phyloP scores from a whole-genome alignment of 768 basidiomycete species.

The Mycena leptocephala region DNA sequence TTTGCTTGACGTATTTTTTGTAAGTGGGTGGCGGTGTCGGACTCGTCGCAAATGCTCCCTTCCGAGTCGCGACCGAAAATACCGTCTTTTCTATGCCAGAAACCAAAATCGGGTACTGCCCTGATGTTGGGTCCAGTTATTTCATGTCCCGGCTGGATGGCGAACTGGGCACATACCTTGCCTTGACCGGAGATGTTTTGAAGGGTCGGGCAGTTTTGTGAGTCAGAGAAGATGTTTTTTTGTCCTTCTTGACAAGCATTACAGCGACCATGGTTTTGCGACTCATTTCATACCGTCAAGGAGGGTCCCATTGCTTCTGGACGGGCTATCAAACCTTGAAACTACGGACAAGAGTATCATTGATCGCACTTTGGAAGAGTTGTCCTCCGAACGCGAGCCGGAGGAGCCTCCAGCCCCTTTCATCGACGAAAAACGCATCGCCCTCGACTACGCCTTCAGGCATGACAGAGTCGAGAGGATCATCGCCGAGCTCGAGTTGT shows the following conservation, averaged over 20 bases:
- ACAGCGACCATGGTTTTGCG: constrained; percentile 92
- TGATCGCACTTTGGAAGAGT: constrained; percentile 75
- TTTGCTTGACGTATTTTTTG: constrained; percentile 17
- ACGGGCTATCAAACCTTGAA: constrained; percentile 75
- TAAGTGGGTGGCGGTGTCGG: constrained; percentile 98
- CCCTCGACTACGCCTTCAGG: constrained; percentile 87
- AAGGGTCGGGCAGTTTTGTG: constrained; percentile 90
- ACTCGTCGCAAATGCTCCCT: constrained; percentile 85
- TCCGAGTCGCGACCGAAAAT: constrained; percentile 95
- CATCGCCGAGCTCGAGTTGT: constrained; percentile 67
- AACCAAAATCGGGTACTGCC: constrained; percentile 91
- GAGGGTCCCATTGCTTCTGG: constrained; percentile 79
- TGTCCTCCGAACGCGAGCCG: constrained; percentile 80
- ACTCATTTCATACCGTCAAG: constrained; percentile 93
- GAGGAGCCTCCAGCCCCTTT: constrained; percentile 70
- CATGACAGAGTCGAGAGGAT: constrained; percentile 83
- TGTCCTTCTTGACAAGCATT: constrained; percentile 19
- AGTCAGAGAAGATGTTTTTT: constrained; percentile 50
- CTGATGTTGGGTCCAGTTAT: constrained; percentile 94
- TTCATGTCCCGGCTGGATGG: constrained; percentile 95
- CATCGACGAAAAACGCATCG: constrained; percentile 76
- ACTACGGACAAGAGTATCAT: constrained; percentile 56
- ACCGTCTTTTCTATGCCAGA: constrained; percentile 98
- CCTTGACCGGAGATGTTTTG: constrained; percentile 82
- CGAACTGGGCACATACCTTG: constrained; percentile 94